A percentile compares a stretch with the other conserved stretches of the same genome.
Conservation (phyloP, 2,329 filamentous ascomycete species). For the Dothistroma pini region DNA sequence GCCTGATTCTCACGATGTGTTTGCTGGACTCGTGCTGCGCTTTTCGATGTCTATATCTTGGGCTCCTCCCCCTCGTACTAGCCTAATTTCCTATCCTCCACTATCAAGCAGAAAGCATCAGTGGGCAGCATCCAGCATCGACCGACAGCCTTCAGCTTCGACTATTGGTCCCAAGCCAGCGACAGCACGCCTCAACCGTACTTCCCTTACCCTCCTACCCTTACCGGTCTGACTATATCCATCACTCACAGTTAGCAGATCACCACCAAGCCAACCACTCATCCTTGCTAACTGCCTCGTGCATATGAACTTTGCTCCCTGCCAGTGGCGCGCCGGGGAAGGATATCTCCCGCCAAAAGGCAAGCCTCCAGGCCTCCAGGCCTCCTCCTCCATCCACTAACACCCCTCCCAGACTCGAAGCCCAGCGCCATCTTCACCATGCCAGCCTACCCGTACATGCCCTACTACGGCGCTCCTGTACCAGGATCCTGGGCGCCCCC, state of each 20-base stretch:
- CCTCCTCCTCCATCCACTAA: background rate
- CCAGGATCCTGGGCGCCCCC: background rate
- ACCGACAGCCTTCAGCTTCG: background rate
- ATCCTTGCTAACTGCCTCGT: slow-evolving; percentile 2
- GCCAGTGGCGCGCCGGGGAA: slow-evolving; percentile 25
- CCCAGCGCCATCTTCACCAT: slow-evolving; percentile 3
- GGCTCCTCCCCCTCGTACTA: background rate
- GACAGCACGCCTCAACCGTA: background rate
- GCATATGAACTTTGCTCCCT: slow-evolving; percentile 26
- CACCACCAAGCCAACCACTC: background rate
- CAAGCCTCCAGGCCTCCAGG: background rate
- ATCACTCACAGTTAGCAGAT: slow-evolving; percentile 1
- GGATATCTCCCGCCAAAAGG: slow-evolving; percentile 24
- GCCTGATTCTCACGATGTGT: slow-evolving; percentile 5
- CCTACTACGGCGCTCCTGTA: background rate
- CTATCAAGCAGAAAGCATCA: background rate
- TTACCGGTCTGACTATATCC: background rate
- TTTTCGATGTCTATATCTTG: background rate
- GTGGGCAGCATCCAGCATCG: background rate
- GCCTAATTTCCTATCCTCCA: background rate
- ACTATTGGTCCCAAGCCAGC: background rate
- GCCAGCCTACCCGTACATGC: background rate
- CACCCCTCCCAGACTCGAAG: background rate
- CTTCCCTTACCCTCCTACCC: background rate
- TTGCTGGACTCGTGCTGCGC: slow-evolving; percentile 10